These are phyloP conservation scores for Saussurea involucrata DNA, from an alignment of 129 eudicot genomes.

Conservation along the genomic window DNA sequence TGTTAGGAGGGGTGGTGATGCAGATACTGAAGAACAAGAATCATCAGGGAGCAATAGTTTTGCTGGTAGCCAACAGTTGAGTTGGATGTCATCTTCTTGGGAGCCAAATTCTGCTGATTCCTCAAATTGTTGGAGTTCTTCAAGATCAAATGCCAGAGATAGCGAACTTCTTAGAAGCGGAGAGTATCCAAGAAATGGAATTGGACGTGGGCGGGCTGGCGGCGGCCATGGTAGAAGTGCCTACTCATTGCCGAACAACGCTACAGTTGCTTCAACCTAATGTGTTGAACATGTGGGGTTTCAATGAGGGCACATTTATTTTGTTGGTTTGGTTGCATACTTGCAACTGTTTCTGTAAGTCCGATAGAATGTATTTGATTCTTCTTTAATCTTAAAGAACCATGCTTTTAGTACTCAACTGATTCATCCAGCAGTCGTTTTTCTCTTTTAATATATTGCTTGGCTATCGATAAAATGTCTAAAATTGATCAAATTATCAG, in stretches of 20 bases:
- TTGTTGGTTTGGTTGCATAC: slow-evolving; percentile 35
- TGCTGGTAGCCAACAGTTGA: slow-evolving; percentile 52
- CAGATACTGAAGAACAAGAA: slow-evolving; percentile 66
- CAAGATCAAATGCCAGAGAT: slow-evolving; percentile 33
- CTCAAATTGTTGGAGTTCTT: slow-evolving; percentile 59
- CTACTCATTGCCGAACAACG: slow-evolving; percentile 31
- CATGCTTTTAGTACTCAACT: slow-evolving; percentile 9
- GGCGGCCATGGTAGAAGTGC: slow-evolving; percentile 32
- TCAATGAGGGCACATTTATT: slow-evolving; percentile 13
- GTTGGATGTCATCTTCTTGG: slow-evolving; percentile 77
- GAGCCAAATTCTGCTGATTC: slow-evolving; percentile 94
- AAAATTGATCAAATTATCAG: not conserved
- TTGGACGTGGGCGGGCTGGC: slow-evolving; percentile 33
- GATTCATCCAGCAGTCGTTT: not conserved
- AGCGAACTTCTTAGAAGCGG: slow-evolving; percentile 2
- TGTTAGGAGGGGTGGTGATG: slow-evolving; percentile 62
- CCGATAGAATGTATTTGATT: slow-evolving; percentile 15
- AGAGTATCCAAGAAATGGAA: slow-evolving; percentile 30
- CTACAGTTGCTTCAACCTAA: slow-evolving; percentile 28
- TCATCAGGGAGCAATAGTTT: slow-evolving; percentile 90
- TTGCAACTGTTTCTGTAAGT: slow-evolving; percentile 28
- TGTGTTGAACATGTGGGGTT: slow-evolving; percentile 9
- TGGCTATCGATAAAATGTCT: not conserved
- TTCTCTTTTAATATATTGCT: not conserved
- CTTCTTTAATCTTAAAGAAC: slow-evolving; percentile 13